These are phyloP conservation scores for Penicillium freii DNA, from an alignment of 2,329 filamentous ascomycete species.

Conservation along the genomic window DNA sequence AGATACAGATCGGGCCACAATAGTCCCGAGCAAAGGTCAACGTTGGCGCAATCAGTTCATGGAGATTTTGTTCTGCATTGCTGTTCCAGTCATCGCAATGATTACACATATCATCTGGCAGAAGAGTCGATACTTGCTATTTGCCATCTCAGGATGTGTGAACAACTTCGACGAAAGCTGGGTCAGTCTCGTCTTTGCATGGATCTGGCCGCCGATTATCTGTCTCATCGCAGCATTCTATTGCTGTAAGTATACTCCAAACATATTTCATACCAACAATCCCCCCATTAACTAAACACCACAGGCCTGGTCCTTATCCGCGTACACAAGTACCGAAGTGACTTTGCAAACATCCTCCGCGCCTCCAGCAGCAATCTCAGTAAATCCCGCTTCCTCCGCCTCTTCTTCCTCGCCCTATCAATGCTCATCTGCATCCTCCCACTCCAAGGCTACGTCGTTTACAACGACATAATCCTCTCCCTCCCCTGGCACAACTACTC, in stretches of 20 bases:
- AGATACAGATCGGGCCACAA: constrained; percentile 55
- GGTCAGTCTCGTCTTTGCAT: constrained; percentile 54
- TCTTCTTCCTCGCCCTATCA: constrained; percentile 49
- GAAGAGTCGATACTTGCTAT: constrained; percentile 57
- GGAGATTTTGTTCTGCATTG: constrained; percentile 57
- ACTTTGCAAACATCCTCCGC: constrained; percentile 57
- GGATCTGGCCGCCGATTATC: constrained; percentile 57
- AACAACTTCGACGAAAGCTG: constrained; percentile 56
- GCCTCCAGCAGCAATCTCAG: constrained; percentile 52
- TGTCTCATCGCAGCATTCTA: constrained; percentile 55
- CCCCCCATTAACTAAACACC: background rate
- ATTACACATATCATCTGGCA: constrained; percentile 60
- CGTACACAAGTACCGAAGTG: constrained; percentile 58
- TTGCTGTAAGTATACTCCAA: constrained; percentile 49
- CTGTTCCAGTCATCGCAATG: constrained; percentile 56
- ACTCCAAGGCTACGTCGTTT: constrained; percentile 52
- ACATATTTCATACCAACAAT: background rate
- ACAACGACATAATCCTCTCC: constrained; percentile 39
- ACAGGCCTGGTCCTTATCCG: constrained; percentile 60
- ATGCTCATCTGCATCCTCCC: constrained; percentile 58
- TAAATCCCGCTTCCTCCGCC: constrained; percentile 61
- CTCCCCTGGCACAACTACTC: constrained; percentile 47
- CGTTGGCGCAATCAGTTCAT: constrained; percentile 48
- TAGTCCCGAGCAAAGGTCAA: constrained; percentile 52
- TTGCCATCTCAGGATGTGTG: constrained; percentile 59